Conservation (phyloP, 257 asterid species). For the Verbascum thapsus region DNA sequence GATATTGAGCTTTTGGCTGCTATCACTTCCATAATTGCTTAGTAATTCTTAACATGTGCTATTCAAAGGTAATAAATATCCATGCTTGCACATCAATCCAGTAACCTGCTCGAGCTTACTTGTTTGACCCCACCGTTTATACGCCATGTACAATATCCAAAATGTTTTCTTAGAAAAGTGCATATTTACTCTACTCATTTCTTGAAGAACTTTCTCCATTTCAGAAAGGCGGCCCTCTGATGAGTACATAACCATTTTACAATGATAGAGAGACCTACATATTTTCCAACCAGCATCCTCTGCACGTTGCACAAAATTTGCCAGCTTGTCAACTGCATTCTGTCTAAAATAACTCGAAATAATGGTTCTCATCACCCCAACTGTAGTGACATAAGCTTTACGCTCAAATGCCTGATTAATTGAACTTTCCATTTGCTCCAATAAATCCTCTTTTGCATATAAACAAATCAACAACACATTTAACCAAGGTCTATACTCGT, state of each 20-base stretch:
- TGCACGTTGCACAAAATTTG: constrained; percentile 58
- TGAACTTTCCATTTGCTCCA: constrained; percentile 70
- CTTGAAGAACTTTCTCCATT: constrained; percentile 80
- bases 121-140: constrained; percentile 49
- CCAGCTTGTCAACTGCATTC: constrained; percentile 74
- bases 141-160: constrained; percentile 61
- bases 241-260: constrained; percentile 81
- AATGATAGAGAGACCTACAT: constrained; percentile 78
- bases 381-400: constrained; percentile 44
- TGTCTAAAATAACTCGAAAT: constrained; percentile 68
- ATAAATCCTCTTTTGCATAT: constrained; percentile 67
- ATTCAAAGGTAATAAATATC: constrained; percentile 40
- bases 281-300: constrained; percentile 75
- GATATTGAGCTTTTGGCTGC: constrained; percentile 21
- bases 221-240: constrained; percentile 66
- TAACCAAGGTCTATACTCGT: constrained; percentile 69
- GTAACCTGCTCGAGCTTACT: constrained; percentile 60
- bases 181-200: constrained; percentile 66
- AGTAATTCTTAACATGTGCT: constrained; percentile 19
- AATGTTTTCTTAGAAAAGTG: constrained; percentile 54
- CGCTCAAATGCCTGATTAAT: constrained; percentile 64
- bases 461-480: constrained; percentile 62
- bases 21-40: constrained; percentile 27
- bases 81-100: constrained; percentile 75
- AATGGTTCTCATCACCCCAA: constrained; percentile 55